Evolutionary conservation across 768 basidiomycete genomes (phyloP).

Genomic region (Lentinula guzmanii): DNA sequence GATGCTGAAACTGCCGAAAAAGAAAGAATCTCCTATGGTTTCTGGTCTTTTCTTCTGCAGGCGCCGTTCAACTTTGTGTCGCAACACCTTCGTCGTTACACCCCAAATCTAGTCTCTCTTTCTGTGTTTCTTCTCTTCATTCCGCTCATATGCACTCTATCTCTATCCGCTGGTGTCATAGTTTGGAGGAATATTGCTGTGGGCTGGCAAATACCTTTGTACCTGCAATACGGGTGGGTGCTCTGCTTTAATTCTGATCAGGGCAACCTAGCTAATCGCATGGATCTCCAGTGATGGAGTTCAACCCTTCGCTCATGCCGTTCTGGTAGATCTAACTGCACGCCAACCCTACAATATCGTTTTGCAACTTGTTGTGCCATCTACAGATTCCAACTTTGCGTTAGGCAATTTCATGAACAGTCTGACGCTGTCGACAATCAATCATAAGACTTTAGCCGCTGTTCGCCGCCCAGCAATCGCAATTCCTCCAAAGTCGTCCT

Average conservation of each 20-base stretch:
- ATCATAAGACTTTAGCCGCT: constrained; percentile 57
- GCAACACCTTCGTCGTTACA: constrained; percentile 41
- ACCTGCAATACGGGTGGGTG: constrained; percentile 77
- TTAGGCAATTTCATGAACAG: constrained; percentile 85
- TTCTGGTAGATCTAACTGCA: constrained; percentile 45
- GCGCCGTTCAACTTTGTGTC: constrained; percentile 14
- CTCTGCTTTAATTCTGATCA: background rate
- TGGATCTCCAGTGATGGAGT: constrained; percentile 46
- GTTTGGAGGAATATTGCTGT: constrained; percentile 72
- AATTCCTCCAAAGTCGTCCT: constrained; percentile 34
- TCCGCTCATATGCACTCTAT: constrained; percentile 56
- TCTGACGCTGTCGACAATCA: constrained; percentile 49
- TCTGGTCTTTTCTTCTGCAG: background rate
- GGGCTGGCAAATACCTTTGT: constrained; percentile 62
- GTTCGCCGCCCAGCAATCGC: constrained; percentile 62
- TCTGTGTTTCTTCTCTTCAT: constrained; percentile 54
- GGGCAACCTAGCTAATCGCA: background rate
- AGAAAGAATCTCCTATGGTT: background rate
- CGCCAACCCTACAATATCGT: constrained; percentile 74
- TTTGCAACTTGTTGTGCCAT: constrained; percentile 59
- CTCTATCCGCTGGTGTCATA: constrained; percentile 61
- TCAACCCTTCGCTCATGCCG: constrained; percentile 55
- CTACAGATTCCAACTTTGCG: constrained; percentile 57
- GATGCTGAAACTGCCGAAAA: background rate
- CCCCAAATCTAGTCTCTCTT: constrained; percentile 62